Evolutionary conservation across 768 basidiomycete species (phyloP), one percentile per base, ranked within the genome.

Genomic region (Auricularia heimuer): DNA sequence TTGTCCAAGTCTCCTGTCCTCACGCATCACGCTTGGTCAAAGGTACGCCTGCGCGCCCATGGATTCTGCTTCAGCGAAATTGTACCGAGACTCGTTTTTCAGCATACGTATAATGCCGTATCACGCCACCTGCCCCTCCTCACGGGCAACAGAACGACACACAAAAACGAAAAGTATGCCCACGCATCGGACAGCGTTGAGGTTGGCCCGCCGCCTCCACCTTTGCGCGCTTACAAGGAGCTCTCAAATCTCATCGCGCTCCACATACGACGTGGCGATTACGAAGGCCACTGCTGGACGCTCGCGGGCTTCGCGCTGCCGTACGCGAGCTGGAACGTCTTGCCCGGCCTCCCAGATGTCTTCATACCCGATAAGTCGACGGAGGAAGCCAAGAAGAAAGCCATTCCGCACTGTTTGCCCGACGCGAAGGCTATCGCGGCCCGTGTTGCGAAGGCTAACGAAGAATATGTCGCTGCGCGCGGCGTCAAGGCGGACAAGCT

Each of bases 181-280:
- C 1, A 33, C 56, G 29, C 29, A 7, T 14, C 29, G 16, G 47
- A 51, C 18, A 21, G 47, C 47, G 47, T 6, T 18, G 16, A 4
- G 18, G 8, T 18, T 18, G 4, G 24, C 11, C 34, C 56, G 11
- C 24, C 18, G 14, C 7, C 24, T 7, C 24, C 56, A 8, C 56
- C 56, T 21, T 29, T 60, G 14, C 56, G 29, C 56, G 56, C 21
- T 21, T 35, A n/a, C 33, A 56, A 63, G 34, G 42, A 34, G 29
- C 39, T 69, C 71, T 71, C 77, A 71, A 84, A 84, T 4, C 71
- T 88, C 3, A 76, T 88, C 36, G 85, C 78, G 12, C 70, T 87
- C 0, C 85, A 87, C 69, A 68, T 87, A 36, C 81, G 85, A 4
- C 77, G 83, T 16, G 85, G 85, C 35, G 85, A 85, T 70, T 85